These are phyloP conservation scores for Phialocephala sp. DNA, from an alignment of 2,329 filamentous ascomycete genomes.

Conservation along the genomic window DNA sequence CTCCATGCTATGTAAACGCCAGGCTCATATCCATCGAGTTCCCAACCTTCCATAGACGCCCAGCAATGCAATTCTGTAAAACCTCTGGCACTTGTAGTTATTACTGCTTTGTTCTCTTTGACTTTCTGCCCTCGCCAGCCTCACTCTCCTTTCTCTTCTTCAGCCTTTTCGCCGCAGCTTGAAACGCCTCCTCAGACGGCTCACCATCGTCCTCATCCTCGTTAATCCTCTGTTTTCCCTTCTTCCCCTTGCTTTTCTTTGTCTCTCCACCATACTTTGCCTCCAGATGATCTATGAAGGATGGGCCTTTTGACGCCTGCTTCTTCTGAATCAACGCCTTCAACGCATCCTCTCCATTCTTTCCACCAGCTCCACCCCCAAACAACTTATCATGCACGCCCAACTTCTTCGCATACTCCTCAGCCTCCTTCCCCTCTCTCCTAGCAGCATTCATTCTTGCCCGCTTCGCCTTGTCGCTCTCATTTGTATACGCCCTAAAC, in stretches of 20 bases:
- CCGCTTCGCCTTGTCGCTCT: conserved; percentile 69
- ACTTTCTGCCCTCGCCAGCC: conserved; percentile 27
- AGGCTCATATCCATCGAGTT: conserved; percentile 19
- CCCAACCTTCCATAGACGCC: conserved; percentile 2
- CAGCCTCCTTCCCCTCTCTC: conserved; percentile 74
- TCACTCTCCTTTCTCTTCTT: conserved; percentile 30
- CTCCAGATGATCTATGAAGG: conserved; percentile 75
- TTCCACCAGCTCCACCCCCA: conserved; percentile 53
- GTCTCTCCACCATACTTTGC: conserved; percentile 70
- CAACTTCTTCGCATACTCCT: conserved; percentile 75
- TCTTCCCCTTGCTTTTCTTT: conserved; percentile 55
- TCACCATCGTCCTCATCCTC: conserved; percentile 70
- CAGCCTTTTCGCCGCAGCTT: conserved; percentile 59
- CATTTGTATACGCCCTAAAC: conserved; percentile 73
- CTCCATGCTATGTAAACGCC: conserved; percentile 5
- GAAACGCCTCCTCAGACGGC: conserved; percentile 65
- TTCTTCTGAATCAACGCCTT: conserved; percentile 77
- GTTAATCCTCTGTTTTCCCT: conserved; percentile 57
- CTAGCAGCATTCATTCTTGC: conserved; percentile 65
- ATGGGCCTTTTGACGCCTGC: conserved; percentile 65
- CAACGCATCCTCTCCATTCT: conserved; percentile 58
- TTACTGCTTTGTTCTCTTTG: conserved; percentile 37
- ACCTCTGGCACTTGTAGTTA: neutral
- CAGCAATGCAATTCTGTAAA: conserved; percentile 18
- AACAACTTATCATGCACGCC: conserved; percentile 76